Evolutionary conservation across 1,284 basidiomycete genomes (phyloP), one percentile per base, ranked within the genome.

Genomic region (Apiotrichum sp.): DNA sequence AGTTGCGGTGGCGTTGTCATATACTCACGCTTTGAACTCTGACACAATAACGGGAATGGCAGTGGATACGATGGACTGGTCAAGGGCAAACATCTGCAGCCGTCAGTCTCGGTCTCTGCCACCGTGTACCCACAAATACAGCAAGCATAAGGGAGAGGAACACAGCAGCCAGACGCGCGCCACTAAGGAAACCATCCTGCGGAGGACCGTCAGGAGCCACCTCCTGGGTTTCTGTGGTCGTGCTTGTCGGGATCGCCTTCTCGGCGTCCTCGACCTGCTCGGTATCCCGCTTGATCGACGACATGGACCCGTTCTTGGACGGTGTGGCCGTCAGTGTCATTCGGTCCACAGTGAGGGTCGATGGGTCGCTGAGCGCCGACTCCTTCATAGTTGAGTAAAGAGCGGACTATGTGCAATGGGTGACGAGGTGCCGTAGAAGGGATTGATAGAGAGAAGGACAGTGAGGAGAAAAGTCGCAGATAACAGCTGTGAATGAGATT

Each of bases 21-120:
- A 14, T n/a, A 41, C 40, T 47, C 14, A 47, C 9, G 78, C 73
- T 45, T 78, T 64, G 62, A 80, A 82, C 36, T 80, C 66, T n/a
- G 78, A 79, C 2, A 69, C 67, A 41, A 80, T 78, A 6, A 70
- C 65, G 1, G 78, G 78, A 29, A 80, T 73, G 4, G 78, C 78
- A 9, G 78, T 77, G 0, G 75, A 65, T 13, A 75, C 71, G 55
- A 76, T 73, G 5, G 68, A 72, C 55, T 73, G 71, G 61, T 74
- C 44, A 52, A 61, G 56, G n/a, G 61, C 57, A 22, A 62, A 62
- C 60, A 62, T 62, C 58, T 47, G 57, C 54, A 52, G 6, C 62
- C 58, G 51, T 55, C 61, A 44, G 50, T 44, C 5, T 39, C 36
- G 16, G 31, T n/a, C 13, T n/a, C 8, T 44, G 7, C 6, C 8